phyloP scores from a whole-genome alignment of 257 asterid genomes.

The Dorcoceras hygrometricum region DNA sequence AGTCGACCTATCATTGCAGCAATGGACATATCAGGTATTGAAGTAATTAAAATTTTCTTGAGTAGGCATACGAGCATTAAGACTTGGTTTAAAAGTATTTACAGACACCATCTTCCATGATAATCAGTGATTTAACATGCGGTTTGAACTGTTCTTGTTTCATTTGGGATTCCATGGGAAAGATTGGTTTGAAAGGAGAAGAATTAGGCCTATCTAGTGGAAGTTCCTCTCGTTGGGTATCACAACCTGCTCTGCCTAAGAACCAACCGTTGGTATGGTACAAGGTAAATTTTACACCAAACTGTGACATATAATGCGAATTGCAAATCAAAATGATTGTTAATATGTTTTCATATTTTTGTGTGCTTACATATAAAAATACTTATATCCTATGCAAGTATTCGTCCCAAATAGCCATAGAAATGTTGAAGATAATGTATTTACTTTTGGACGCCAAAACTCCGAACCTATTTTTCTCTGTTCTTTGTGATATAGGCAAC shows the following conservation, averaged over 20 bases:
- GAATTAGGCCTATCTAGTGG: constrained; percentile 52
- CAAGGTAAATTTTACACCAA: constrained; percentile 56
- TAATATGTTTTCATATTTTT: no score
- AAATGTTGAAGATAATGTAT: no score
- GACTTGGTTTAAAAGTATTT: no score
- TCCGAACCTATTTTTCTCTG: background rate
- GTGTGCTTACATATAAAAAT: no score
- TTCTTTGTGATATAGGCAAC: constrained; percentile 41
- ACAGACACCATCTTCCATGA: no score
- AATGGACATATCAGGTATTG: constrained; percentile 78
- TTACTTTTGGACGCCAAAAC: no score
- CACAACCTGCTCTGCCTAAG: constrained; percentile 61
- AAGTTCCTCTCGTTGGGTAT: constrained; percentile 63
- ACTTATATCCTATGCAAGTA: no score
- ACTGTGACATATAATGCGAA: no score
- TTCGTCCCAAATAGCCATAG: no score
- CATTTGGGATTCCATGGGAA: constrained; percentile 25
- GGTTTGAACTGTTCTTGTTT: no score
- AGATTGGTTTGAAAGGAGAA: constrained; percentile 91
- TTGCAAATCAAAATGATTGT: no score
- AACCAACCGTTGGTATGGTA: constrained; percentile 85
- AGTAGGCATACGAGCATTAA: background rate
- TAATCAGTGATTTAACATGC: no score
- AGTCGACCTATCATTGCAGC: constrained; percentile 53
- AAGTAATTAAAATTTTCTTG: background rate